A percentile compares a stretch with the other conserved stretches of the same genome.
These are phyloP conservation scores for Artemisia argyi DNA, from an alignment of 129 eudicot species.

Conservation along the genomic window DNA sequence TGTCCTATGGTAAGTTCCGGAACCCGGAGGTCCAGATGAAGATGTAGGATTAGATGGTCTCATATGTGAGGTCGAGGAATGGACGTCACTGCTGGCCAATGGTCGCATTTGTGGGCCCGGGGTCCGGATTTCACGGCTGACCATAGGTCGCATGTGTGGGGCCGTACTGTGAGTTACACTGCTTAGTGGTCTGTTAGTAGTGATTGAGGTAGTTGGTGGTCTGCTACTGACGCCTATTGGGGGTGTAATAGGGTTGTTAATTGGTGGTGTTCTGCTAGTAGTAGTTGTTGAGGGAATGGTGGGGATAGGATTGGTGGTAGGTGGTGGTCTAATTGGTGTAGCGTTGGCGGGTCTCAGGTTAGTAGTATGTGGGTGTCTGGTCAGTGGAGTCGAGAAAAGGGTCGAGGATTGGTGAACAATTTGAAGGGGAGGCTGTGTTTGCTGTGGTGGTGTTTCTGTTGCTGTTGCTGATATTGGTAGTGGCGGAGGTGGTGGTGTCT, in stretches of 20 bases:
- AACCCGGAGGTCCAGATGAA: neutral
- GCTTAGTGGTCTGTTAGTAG: neutral
- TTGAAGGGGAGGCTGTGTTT: constrained; percentile 39
- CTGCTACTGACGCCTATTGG: neutral
- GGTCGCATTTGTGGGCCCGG: constrained; percentile 37
- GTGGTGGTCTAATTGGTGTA: constrained; percentile 26
- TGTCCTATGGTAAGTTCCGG: neutral
- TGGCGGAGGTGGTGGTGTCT: constrained; percentile 13
- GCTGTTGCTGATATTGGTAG: neutral
- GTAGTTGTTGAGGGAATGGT: no score
- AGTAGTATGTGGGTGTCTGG: constrained; percentile 29
- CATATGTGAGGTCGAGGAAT: no score
- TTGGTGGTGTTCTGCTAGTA: constrained; percentile 3
- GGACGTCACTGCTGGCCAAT: neutral
- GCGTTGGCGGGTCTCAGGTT: constrained; percentile 2
- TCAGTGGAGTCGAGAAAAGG: constrained; percentile 33
- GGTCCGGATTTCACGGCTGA: constrained; percentile 42
- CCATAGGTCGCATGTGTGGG: constrained; percentile 51
- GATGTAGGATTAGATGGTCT: no score
- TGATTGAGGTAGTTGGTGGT: neutral
- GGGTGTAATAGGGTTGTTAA: constrained; percentile 4
- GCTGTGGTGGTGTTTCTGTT: constrained; percentile 5
- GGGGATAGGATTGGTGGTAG: neutral
- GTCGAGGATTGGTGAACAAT: constrained; percentile 52
- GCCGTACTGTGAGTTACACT: constrained; percentile 50